Evolutionary conservation across 1,139 yeast genomes (phyloP), one percentile per base, ranked within the genome.

Genomic region (Debaryomyces sp.): DNA sequence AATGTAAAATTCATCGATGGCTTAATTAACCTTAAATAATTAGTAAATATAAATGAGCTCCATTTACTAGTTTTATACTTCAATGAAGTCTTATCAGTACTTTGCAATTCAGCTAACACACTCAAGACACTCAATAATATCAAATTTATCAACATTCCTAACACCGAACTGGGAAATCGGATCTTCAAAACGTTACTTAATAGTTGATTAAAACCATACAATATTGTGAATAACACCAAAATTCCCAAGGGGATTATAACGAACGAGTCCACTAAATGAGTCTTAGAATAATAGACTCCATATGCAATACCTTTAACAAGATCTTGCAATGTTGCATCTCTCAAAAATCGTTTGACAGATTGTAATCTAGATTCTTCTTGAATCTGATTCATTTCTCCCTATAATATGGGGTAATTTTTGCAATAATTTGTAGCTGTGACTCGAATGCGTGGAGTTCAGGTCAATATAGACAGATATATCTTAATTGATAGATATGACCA

Each of bases 101-200:
- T 22, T 9, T 45, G 47, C 34, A 52, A 41, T 26, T 52, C 58
- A 4, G 67, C 50, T 6, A 68, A 35, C 2, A 55, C 49, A 48
- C 63, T 68, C 35, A 75, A 56, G 4, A 70, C 52, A 51, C 84
- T 69, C 15, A 87, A 65, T 4, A 74, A 63, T 15, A 79, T 67
- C 61, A 85, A 80, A 50, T 84, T 75, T 22, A 85, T 65, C 60
- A 87, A 71, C 92, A 88, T 85, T 30, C 90, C 84, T 45, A 89
- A 77, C 23, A 87, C 95, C 9, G 92, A 85, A 8, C 89, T 79
- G 0, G 96, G 96, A 59, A 88, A 85, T 43, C 76, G 70, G 52
- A 87, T 77, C 7, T 80, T 75, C 32, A 82, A 76, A 23, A 75
- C 65, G 47, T 70, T 59, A 23, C 71, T 66, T 49, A 87, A 75